A percentile compares a stretch with the other conserved stretches of the same genome.
Evolutionary conservation across 2,329 filamentous ascomycete genomes (phyloP).

Genomic region (Xylaria sp.): DNA sequence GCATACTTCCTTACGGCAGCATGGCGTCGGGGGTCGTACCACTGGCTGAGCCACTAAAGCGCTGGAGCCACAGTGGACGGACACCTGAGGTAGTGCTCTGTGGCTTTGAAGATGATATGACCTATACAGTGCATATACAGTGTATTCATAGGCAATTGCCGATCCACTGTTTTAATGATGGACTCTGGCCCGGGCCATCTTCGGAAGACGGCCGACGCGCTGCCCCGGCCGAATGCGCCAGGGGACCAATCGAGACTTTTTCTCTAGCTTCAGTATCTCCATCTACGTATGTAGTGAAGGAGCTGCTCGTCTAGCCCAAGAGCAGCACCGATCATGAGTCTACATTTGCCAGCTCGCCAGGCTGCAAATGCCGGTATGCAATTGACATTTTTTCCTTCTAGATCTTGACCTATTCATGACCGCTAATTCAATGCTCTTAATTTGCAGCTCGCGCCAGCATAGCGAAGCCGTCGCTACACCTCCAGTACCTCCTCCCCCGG

Average conservation of each 20-base stretch:
- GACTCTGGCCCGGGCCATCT: conserved; percentile 20
- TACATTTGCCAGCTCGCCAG: conserved; percentile 71
- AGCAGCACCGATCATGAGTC: conserved; percentile 65
- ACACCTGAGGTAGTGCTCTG: no score
- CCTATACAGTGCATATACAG: no score
- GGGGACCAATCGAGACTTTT: conserved; percentile 31
- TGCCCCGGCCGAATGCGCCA: neutral
- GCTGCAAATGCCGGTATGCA: conserved; percentile 69
- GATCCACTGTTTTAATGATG: neutral
- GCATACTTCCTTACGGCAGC: neutral
- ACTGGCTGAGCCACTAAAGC: neutral
- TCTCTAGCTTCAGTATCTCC: conserved; percentile 15
- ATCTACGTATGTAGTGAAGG: conserved; percentile 4
- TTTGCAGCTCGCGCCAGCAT: conserved; percentile 40
- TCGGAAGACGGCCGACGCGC: conserved; percentile 25
- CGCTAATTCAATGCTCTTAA: conserved; percentile 19
- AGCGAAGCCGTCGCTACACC: conserved; percentile 42
- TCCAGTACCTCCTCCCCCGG: conserved; percentile 46
- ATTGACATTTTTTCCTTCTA: no score
- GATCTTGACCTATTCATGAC: no score
- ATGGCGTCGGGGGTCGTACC: neutral
- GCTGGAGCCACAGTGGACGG: neutral
- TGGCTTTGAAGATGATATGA: no score
- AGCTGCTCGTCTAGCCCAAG: conserved; percentile 26
- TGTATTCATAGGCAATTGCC: no score